These are phyloP conservation scores for Dalbergia cultrata DNA, from an alignment of 306 rosid species.

Conservation along the genomic window DNA sequence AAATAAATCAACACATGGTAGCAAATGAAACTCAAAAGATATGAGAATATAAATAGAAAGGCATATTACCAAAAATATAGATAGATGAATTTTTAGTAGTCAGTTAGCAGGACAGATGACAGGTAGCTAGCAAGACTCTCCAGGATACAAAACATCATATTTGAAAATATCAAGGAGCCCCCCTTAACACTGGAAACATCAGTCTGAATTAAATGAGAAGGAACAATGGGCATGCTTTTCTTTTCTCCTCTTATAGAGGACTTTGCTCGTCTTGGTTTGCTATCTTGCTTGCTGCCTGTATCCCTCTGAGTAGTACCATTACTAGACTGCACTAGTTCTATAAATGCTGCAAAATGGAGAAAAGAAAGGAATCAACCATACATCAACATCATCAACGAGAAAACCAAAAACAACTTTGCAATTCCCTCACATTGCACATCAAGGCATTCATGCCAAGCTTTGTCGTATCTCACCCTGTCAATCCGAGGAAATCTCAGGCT, in stretches of 20 bases:
- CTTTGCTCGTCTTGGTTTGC: conserved; percentile 58
- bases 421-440: conserved; percentile 85
- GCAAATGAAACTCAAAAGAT: conserved; percentile 6
- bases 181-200: conserved; percentile 86
- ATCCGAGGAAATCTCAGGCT: conserved; percentile 95
- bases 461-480: conserved; percentile 91
- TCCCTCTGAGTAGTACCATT: conserved; percentile 83
- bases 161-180: conserved; percentile 74
- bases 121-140: conserved; percentile 37
- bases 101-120: conserved; percentile 33
- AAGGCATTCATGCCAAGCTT: conserved; percentile 96
- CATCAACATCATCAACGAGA: conserved; percentile 36
- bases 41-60: conserved; percentile 12
- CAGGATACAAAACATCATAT: conserved; percentile 97
- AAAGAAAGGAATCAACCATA: conserved; percentile 35
- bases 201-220: conserved; percentile 89
- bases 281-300: conserved; percentile 60
- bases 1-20: conserved; percentile 19
- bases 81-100: conserved; percentile 16
- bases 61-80: neutral
- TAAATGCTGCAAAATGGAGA: conserved; percentile 71
- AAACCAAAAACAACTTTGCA: conserved; percentile 34
- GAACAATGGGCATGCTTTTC: conserved; percentile 69
- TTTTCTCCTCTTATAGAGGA: conserved; percentile 68
- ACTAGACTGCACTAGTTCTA: conserved; percentile 85